phyloP scores from a whole-genome alignment of 1,284 basidiomycete species.

The Athelia psychrophila region DNA sequence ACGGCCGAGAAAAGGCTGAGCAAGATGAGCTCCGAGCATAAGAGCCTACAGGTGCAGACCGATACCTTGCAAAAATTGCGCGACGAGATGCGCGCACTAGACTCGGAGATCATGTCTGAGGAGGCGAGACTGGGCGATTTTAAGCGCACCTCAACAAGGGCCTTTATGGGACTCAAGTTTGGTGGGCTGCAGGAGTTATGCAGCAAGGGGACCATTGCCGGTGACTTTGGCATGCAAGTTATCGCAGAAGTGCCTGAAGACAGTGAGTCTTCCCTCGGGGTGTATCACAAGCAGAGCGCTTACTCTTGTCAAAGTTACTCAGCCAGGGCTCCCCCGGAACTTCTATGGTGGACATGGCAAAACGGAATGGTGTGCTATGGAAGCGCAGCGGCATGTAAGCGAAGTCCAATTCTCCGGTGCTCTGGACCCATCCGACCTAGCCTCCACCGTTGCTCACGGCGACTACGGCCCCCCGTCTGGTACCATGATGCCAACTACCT shows the following conservation, averaged over 20 bases:
- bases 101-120: slow-evolving; percentile 82
- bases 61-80: slow-evolving; percentile 73
- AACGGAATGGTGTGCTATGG: slow-evolving; percentile 58
- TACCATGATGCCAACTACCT: background rate
- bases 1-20: slow-evolving; percentile 86
- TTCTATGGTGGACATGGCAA: slow-evolving; percentile 68
- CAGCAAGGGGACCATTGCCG: slow-evolving; percentile 82
- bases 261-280: slow-evolving; percentile 13
- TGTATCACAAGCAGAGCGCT: too few species aligned
- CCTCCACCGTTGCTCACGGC: slow-evolving; percentile 7
- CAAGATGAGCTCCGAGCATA: slow-evolving; percentile 92
- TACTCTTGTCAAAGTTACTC: slow-evolving; percentile 41
- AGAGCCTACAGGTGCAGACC: slow-evolving; percentile 77
- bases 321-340: slow-evolving; percentile 76
- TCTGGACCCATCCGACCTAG: slow-evolving; percentile 21
- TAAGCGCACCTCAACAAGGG: slow-evolving; percentile 70
- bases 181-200: slow-evolving; percentile 85
- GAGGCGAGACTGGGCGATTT: slow-evolving; percentile 85
- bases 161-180: slow-evolving; percentile 85
- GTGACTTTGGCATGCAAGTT: slow-evolving; percentile 78
- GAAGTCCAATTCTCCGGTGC: slow-evolving; percentile 52
- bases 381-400: slow-evolving; percentile 58
- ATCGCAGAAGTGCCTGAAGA: slow-evolving; percentile 82
- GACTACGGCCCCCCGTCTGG: background rate
- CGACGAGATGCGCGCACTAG: slow-evolving; percentile 77